phyloP scores from a whole-genome alignment of 768 basidiomycete species.

The Tricholoma terreum region DNA sequence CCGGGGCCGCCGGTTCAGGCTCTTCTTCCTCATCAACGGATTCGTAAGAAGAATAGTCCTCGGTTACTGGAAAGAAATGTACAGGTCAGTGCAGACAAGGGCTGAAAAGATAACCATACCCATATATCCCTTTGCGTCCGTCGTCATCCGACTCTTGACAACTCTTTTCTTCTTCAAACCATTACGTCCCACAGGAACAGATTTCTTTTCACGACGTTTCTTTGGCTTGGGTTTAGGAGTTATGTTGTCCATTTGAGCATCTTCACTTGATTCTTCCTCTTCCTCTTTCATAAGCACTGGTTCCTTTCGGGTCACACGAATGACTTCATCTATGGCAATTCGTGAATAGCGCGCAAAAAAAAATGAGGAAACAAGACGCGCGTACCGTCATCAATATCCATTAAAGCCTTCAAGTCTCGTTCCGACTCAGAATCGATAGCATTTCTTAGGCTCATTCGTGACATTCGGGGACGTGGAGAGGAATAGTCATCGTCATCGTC shows the following conservation, averaged over 20 bases:
- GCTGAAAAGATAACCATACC: slow-evolving; percentile 38
- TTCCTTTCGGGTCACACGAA: slow-evolving; percentile 22
- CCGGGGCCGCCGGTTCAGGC: slow-evolving; percentile 22
- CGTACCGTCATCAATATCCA: slow-evolving; percentile 77
- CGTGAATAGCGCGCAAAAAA: background rate
- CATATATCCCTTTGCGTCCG: slow-evolving; percentile 71
- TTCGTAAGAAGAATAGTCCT: slow-evolving; percentile 81
- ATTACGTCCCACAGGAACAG: slow-evolving; percentile 71
- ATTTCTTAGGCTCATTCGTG: slow-evolving; percentile 27
- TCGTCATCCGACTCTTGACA: slow-evolving; percentile 50
- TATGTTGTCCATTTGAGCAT: slow-evolving; percentile 37
- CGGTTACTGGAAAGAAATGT: slow-evolving; percentile 45
- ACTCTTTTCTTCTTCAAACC: slow-evolving; percentile 74
- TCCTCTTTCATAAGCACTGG: slow-evolving; percentile 14
- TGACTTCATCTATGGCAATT: slow-evolving; percentile 30
- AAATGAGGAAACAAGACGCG: background rate
- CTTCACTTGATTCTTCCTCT: slow-evolving; percentile 19
- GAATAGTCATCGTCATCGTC: slow-evolving; percentile 60
- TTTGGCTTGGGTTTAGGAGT: slow-evolving; percentile 32
- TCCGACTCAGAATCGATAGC: slow-evolving; percentile 40
- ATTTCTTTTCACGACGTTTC: slow-evolving; percentile 51
- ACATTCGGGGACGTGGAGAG: slow-evolving; percentile 31
- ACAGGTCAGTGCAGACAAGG: background rate
- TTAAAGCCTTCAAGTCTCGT: slow-evolving; percentile 54
- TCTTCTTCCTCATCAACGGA: slow-evolving; percentile 67